Conservation (phyloP, 1,284 basidiomycete species). For the Heterobasidion annosum region DNA sequence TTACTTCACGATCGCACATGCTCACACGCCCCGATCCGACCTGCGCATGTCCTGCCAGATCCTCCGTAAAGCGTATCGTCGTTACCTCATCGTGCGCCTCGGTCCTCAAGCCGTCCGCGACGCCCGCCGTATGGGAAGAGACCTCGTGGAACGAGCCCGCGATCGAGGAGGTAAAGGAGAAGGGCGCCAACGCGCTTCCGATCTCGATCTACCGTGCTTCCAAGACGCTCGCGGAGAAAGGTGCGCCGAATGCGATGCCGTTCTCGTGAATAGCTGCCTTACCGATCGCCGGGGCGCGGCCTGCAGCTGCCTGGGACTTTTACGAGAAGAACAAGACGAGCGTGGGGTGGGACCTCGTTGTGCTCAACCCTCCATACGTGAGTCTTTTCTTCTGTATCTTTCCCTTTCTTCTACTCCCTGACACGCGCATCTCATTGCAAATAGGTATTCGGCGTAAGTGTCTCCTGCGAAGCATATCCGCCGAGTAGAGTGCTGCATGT, state of each 20-base stretch:
- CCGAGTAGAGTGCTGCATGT: too few species aligned
- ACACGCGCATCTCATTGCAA: not conserved
- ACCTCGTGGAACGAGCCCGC: constrained; percentile 60
- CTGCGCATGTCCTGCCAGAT: not conserved
- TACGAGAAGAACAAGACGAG: constrained; percentile 41
- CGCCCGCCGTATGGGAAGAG: constrained; percentile 25
- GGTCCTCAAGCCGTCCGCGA: constrained; percentile 23
- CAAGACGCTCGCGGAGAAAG: constrained; percentile 66
- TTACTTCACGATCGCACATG: not conserved
- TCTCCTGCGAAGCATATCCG: not conserved
- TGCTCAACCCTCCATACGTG: constrained; percentile 50
- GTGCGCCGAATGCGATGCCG: constrained; percentile 17
- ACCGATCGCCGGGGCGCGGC: not conserved
- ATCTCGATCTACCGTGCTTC: constrained; percentile 44
- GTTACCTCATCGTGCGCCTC: constrained; percentile 52
- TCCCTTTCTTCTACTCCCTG: not conserved
- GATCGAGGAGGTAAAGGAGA: constrained; percentile 40
- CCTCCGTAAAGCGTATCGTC: constrained; percentile 53
- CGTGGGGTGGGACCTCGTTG: constrained; percentile 43
- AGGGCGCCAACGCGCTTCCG: constrained; percentile 35
- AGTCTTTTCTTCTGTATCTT: constrained; percentile 10
- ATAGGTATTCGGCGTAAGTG: constrained; percentile 24
- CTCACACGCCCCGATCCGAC: not conserved
- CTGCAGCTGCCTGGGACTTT: constrained; percentile 45
- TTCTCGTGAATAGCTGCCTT: not conserved